Evolutionary conservation across 2,329 filamentous ascomycete species (phyloP).

Genomic region (Hypoxylon sp.): DNA sequence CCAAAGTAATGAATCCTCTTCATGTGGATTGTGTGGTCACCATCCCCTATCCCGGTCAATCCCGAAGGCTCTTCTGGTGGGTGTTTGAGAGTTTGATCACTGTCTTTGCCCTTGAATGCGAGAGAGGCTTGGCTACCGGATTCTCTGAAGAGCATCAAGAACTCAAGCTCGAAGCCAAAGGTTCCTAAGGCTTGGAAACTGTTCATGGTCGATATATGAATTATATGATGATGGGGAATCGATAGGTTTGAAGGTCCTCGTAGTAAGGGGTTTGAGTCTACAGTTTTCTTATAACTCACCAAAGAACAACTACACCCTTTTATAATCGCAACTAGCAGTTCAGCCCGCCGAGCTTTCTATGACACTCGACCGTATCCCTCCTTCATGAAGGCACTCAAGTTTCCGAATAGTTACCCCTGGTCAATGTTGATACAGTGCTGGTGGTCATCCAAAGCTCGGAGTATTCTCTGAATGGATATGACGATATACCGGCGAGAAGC

Average conservation of each 20-base stretch:
- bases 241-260: background rate
- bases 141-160: constrained; percentile 26
- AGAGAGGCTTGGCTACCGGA: background rate
- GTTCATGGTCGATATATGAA: background rate
- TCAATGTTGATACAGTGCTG: background rate
- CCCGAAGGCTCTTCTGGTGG: constrained; percentile 19
- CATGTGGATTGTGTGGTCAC: constrained; percentile 21
- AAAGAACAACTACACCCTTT: background rate
- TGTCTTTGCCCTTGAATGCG: background rate
- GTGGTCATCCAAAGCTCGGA: background rate
- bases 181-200: constrained; percentile 18
- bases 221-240: background rate
- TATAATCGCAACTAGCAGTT: no score
- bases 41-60: background rate
- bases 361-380: background rate
- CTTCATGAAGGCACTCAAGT: background rate
- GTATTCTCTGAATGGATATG: background rate
- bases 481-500: background rate
- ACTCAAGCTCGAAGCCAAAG: constrained; percentile 33
- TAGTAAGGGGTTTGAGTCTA: background rate
- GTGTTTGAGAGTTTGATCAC: background rate
- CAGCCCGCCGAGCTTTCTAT: no score
- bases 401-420: background rate
- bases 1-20: constrained; percentile 24
- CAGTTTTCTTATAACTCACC: background rate